Evolutionary conservation across 2,329 filamentous ascomycete species (phyloP), one percentile per base, ranked within the genome.

Genomic region (Remersonia thermophila): DNA sequence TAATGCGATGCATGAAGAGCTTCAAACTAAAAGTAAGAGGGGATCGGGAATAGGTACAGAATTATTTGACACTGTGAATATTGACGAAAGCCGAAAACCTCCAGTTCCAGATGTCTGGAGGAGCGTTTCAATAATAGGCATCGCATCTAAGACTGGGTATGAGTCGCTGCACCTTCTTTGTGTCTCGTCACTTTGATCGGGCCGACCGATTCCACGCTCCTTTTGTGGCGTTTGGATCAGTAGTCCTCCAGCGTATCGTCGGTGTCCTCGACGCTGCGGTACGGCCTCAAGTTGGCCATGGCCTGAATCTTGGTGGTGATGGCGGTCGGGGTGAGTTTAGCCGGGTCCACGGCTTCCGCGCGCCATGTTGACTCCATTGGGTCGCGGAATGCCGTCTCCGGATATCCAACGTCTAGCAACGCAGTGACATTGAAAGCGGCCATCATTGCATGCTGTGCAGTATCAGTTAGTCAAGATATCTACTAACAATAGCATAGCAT

Each of bases 351-450:
- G 0, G 51, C 44, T 37, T 50, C 47, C 16, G 59, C 56, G 4
- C 53, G 44, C 53, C 57, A 61, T 54, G 47, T 6, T 32, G 25
- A 33, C 5, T 61, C 55, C 53, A 61, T 58, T 23, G 60, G 60
- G 39, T 62, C 55, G 7, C 6, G n/a, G 30, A 35, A 32, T 3
- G 5, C 14, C 2, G 55, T 58, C 48, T 60, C 55, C 13, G 51
- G 47, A 44, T 63, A 63, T 3, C 58, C 58, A 23, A 61, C 51
- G 43, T 58, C 51, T 4, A 44, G 26, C 2, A 62, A 49, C 6
- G 47, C 42, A 1, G 57, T 56, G n/a, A 61, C 57, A 40, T 63
- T 62, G 47, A 63, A 62, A 3, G 59, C 58, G 2, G 57, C 60
- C 60, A 62, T 62, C 60, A 63, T 63, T 36, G 58, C 59, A 34